Conservation (phyloP, 106 monocot genomes). For the Dendrobium catenatum region DNA sequence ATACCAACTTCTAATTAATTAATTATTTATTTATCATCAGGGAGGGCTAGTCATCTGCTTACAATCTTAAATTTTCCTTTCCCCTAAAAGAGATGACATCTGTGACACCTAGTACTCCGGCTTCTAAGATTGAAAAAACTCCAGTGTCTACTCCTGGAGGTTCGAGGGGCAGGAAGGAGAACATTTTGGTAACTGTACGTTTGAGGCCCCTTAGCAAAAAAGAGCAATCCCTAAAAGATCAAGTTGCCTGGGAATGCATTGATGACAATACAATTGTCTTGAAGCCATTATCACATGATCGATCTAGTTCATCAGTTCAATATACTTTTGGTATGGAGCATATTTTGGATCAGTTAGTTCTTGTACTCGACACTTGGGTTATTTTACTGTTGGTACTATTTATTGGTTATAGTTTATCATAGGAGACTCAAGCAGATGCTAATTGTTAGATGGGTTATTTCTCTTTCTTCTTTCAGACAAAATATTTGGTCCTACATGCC, state of each 20-base stretch:
- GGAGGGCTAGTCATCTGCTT: too few relatives aligned
- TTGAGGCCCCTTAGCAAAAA: constrained; percentile 79
- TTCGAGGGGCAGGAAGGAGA: constrained; percentile 64
- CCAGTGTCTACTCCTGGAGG: constrained; percentile 48
- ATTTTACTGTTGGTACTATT: too few relatives aligned
- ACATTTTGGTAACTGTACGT: constrained; percentile 91
- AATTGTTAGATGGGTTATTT: not conserved
- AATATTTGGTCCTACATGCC: constrained; percentile 77
- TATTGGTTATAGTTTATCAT: too few relatives aligned
- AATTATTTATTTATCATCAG: too few relatives aligned
- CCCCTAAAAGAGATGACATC: constrained; percentile 18
- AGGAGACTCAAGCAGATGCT: not conserved
- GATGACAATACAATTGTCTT: constrained; percentile 62
- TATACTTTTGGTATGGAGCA: constrained; percentile 62
- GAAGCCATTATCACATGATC: constrained; percentile 50
- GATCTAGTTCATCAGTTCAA: constrained; percentile 27
- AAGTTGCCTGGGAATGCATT: constrained; percentile 75
- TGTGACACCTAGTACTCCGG: constrained; percentile 49
- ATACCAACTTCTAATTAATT: too few relatives aligned
- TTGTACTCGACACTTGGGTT: too few relatives aligned
- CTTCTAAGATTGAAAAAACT: constrained; percentile 58
- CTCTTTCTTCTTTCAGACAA: constrained; percentile 42
- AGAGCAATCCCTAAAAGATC: constrained; percentile 58
- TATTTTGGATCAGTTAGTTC: too few relatives aligned
- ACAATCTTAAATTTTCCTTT: too few relatives aligned